Evolutionary conservation across 2,329 filamentous ascomycete species (phyloP).

Genomic region (Calonectria multiphialidica): DNA sequence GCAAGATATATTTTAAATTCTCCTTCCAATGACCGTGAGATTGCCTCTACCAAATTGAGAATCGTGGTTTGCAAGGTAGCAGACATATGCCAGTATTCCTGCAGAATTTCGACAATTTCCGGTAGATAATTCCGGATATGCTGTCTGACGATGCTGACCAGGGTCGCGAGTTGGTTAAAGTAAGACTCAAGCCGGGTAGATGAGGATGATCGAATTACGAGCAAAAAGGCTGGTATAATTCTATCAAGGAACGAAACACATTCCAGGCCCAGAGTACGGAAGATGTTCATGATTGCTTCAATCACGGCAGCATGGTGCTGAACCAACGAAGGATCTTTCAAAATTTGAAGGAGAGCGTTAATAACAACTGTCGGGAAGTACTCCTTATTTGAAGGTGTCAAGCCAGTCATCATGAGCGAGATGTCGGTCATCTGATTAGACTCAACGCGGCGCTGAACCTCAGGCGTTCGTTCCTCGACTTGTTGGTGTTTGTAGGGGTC

Average conservation of each 20-base stretch:
- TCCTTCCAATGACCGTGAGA: conserved; percentile 92
- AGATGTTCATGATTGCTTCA: conserved; percentile 98
- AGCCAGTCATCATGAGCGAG: conserved; percentile 95
- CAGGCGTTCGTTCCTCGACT: conserved; percentile 89
- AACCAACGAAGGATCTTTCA: conserved; percentile 89
- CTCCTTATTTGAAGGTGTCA: conserved; percentile 96
- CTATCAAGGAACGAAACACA: conserved; percentile 95
- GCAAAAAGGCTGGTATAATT: conserved; percentile 93
- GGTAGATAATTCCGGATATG: conserved; percentile 94
- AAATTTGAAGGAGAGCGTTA: conserved; percentile 90
- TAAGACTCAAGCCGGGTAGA: conserved; percentile 89
- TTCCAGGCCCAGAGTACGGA: conserved; percentile 94
- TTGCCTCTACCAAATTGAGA: conserved; percentile 90
- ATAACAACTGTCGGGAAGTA: conserved; percentile 99
- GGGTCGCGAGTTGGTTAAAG: conserved; percentile 93
- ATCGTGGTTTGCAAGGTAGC: conserved; percentile 91
- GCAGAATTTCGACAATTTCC: conserved; percentile 86
- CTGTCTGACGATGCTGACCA: conserved; percentile 95
- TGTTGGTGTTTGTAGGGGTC: conserved; percentile 96
- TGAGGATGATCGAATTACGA: conserved; percentile 87
- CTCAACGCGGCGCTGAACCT: conserved; percentile 77
- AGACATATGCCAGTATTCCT: conserved; percentile 90
- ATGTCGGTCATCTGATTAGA: conserved; percentile 86
- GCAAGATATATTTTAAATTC: conserved; percentile 98
- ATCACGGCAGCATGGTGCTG: conserved; percentile 95